phyloP scores from a whole-genome alignment of 2,329 filamentous ascomycete species.

The Aspergillus bombycis region DNA sequence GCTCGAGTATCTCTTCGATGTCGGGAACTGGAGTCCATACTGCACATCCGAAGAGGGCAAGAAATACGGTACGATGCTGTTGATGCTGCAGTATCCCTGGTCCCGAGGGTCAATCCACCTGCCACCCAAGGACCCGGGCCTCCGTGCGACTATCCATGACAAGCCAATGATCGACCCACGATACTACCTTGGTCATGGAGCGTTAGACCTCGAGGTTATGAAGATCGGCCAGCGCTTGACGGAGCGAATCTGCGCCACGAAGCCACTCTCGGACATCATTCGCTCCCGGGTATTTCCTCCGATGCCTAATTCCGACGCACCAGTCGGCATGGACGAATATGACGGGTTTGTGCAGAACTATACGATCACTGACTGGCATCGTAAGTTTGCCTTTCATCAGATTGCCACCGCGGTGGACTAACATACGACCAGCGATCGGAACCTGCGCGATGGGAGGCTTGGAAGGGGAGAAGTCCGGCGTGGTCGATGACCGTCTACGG shows the following conservation, averaged over 20 bases:
- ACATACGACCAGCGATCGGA: background rate
- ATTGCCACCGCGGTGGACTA: background rate
- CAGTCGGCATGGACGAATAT: background rate
- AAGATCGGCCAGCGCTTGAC: conserved; percentile 46
- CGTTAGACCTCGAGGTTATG: conserved; percentile 50
- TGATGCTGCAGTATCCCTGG: conserved; percentile 58
- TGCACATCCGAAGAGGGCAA: conserved; percentile 40
- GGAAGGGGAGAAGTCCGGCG: background rate
- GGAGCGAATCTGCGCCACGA: conserved; percentile 42
- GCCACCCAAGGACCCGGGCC: conserved; percentile 12
- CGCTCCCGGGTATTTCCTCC: background rate
- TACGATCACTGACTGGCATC: conserved; percentile 27
- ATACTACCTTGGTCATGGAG: conserved; percentile 51
- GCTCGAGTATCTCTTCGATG: conserved; percentile 54
- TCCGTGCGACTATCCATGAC: conserved; percentile 23
- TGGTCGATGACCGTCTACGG: background rate
- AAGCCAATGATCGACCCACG: conserved; percentile 46
- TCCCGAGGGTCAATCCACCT: conserved; percentile 55
- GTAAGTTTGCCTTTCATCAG: conserved; percentile 9
- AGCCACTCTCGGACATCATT: conserved; percentile 45
- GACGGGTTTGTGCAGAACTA: conserved; percentile 20
- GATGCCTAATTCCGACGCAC: background rate
- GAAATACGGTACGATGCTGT: conserved; percentile 54
- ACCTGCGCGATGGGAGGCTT: background rate
- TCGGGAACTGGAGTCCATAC: conserved; percentile 52